Conservation (phyloP, 2,329 filamentous ascomycete species). For the Zymoseptoria brevis region DNA sequence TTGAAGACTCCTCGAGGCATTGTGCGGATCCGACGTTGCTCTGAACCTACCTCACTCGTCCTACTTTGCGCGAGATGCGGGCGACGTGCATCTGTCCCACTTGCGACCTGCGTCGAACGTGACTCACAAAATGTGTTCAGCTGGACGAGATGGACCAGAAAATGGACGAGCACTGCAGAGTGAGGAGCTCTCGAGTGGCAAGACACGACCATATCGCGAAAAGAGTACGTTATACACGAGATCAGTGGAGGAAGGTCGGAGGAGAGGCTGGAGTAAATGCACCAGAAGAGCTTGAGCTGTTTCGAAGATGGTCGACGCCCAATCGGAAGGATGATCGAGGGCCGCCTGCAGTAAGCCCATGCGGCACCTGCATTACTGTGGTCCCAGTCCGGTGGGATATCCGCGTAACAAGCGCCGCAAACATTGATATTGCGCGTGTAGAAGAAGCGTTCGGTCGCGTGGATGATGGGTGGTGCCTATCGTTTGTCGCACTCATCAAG, state of each 20-base stretch:
- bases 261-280: conserved; percentile 27
- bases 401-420: conserved; percentile 10
- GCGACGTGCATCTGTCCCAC: conserved; percentile 1
- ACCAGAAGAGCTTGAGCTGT: background rate
- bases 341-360: conserved; percentile 8
- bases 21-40: conserved; percentile 7
- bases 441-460: conserved; percentile 3
- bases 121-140: conserved; percentile 18
- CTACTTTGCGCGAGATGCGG: background rate
- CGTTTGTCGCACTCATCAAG: background rate
- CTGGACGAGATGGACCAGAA: conserved; percentile 14
- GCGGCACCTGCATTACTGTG: conserved; percentile 8
- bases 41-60: conserved; percentile 2
- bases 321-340: conserved; percentile 6
- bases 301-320: conserved; percentile 8
- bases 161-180: conserved; percentile 12
- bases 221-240: conserved; percentile 26
- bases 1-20: conserved; percentile 16
- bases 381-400: background rate
- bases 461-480: conserved; percentile 4
- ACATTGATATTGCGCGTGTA: conserved; percentile 6
- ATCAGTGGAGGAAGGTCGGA: conserved; percentile 22
- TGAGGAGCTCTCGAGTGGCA: conserved; percentile 12
- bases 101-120: conserved; percentile 19
- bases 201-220: conserved; percentile 29